phyloP scores from a whole-genome alignment of 768 basidiomycete species.

The Auricularia auricula-judae region DNA sequence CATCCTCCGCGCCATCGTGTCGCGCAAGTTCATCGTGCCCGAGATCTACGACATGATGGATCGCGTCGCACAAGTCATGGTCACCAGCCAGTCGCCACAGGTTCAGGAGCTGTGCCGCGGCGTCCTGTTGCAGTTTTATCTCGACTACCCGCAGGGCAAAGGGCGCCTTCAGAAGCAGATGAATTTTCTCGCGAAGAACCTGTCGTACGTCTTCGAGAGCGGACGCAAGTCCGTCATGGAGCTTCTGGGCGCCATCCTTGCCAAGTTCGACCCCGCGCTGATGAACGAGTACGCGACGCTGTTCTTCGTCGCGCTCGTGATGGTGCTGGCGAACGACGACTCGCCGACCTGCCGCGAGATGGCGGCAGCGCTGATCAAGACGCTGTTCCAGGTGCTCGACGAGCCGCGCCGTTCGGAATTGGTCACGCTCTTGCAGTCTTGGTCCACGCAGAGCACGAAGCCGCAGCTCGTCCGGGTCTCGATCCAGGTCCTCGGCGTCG shows the following conservation, averaged over 20 bases:
- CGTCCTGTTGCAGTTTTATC: constrained; percentile 82
- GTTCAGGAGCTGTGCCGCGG: constrained; percentile 88
- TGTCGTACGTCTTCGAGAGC: constrained; percentile 82
- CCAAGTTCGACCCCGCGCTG: constrained; percentile 70
- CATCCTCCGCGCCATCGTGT: constrained; percentile 81
- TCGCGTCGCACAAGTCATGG: constrained; percentile 80
- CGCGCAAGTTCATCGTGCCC: constrained; percentile 84
- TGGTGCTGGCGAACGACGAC: constrained; percentile 91
- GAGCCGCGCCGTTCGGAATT: constrained; percentile 44
- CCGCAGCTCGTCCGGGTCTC: constrained; percentile 59
- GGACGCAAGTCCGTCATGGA: constrained; percentile 93
- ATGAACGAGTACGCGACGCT: constrained; percentile 76
- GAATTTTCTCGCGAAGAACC: constrained; percentile 84
- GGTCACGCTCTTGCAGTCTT: constrained; percentile 63
- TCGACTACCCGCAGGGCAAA: constrained; percentile 95
- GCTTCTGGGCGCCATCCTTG: constrained; percentile 69
- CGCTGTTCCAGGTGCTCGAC: constrained; percentile 58
- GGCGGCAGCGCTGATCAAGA: constrained; percentile 75
- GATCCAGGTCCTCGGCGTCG: constrained; percentile 71
- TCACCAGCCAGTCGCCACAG: constrained; percentile 82
- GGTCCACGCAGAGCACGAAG: constrained; percentile 58
- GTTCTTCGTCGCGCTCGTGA: constrained; percentile 82
- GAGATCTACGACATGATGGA: constrained; percentile 98
- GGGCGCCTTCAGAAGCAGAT: constrained; percentile 81
- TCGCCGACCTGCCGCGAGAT: constrained; percentile 82